phyloP scores from a whole-genome alignment of 2,329 filamentous ascomycete genomes.

The Colletotrichum cordylinicola region DNA sequence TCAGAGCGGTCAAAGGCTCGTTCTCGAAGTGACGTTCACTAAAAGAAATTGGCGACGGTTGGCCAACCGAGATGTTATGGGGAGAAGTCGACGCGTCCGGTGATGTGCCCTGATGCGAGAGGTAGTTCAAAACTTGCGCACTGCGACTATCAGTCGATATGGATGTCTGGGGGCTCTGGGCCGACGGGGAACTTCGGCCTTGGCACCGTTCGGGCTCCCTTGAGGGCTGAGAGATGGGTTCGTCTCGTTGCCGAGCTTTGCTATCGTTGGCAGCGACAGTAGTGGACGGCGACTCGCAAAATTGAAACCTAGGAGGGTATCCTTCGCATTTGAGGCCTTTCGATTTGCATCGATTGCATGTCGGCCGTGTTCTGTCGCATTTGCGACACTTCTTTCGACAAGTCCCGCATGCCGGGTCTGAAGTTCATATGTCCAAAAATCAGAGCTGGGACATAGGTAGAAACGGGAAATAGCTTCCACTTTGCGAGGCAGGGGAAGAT shows the following conservation, averaged over 20 bases:
- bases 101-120: background rate
- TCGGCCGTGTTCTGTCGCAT: slow-evolving; percentile 32
- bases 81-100: background rate
- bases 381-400: slow-evolving; percentile 38
- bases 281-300: slow-evolving; percentile 25
- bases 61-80: background rate
- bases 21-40: background rate
- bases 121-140: background rate
- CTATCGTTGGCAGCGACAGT: slow-evolving; percentile 13
- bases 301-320: slow-evolving; percentile 33
- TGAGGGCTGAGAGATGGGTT: background rate
- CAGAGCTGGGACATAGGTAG: background rate
- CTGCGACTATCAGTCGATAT: background rate
- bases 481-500: background rate
- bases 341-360: slow-evolving; percentile 31
- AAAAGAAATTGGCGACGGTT: background rate
- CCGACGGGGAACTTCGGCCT: background rate
- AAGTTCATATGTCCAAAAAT: background rate
- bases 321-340: slow-evolving; percentile 36
- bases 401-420: slow-evolving; percentile 35
- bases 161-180: background rate
- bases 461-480: background rate
- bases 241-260: background rate
- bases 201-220: background rate
- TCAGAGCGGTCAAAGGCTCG: background rate